Evolutionary conservation across 257 asterid species (phyloP), one percentile per base, ranked within the genome.

Genomic region (Catharanthus roseus): DNA sequence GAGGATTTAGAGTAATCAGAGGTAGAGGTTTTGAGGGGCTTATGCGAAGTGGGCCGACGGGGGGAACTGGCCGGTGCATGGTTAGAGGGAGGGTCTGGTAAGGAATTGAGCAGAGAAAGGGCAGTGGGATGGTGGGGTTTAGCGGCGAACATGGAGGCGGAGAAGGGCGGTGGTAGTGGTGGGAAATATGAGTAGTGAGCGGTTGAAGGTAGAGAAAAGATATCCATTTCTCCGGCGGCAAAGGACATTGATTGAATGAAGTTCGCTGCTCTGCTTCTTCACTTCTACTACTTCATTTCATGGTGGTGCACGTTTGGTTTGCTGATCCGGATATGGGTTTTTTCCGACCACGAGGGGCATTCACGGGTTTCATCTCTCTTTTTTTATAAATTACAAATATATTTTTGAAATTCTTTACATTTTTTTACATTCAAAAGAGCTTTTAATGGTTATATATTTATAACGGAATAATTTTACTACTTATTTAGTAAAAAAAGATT

Each of bases 41-140:
- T 86, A 28, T 72, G 75, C 65, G 90, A 72, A 67, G 69, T 67
- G 79, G 98, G 96, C 64, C 96, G 97, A 84, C 83, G 83, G 58
- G 63, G 77, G 51, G 64, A 75, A 51, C 58, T 54, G 61, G 75
- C 10, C 29, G 80, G 13, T 47, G 72, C 45, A 36, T 75, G 44
- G 15, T 65, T 33, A 24, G 70, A 70, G 51, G 76, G 65, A 33
- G 75, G 69, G 8, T 55, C 79, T 13, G 73, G 44, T 54, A 69
- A 62, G 41, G 61, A 68, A 38, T 75, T 69, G 41, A 49, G 33
- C 29, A 75, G 50, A 26, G 68, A 73, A 50, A 78, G 13, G 74
- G 79, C 34, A 50, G 79, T 10, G 5, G 53, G 34, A 56, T 69
- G 68, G 75, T 31, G 42, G 42, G 8, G 76, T 18, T 71, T 80